phyloP scores from a whole-genome alignment of 2,329 filamentous ascomycete species.

The Truncatella angustata region DNA sequence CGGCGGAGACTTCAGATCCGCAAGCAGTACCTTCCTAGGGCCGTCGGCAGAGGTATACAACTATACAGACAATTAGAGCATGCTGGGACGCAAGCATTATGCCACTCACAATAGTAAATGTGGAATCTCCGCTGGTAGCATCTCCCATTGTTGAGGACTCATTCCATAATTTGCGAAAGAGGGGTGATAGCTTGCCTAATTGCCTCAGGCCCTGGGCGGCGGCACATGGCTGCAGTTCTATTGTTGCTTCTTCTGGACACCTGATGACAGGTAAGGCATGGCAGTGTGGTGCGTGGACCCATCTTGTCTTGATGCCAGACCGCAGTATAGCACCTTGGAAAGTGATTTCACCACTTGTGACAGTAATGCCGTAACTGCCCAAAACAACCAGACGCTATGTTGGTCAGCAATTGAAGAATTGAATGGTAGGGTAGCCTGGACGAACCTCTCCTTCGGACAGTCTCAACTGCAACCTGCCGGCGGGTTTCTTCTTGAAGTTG shows the following conservation, averaged over 20 bases:
- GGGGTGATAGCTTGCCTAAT: constrained; percentile 60
- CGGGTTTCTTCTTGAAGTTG: constrained; percentile 22
- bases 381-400: constrained; percentile 59
- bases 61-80: constrained; percentile 30
- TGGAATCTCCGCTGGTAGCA: constrained; percentile 20
- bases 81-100: not conserved
- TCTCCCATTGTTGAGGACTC: constrained; percentile 25
- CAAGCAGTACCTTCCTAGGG: constrained; percentile 47
- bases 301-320: constrained; percentile 43
- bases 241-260: constrained; percentile 43
- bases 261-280: constrained; percentile 68
- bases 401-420: constrained; percentile 22
- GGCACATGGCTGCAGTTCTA: constrained; percentile 58
- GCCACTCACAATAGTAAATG: constrained; percentile 50
- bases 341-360: constrained; percentile 61
- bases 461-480: constrained; percentile 21
- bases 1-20: constrained; percentile 54
- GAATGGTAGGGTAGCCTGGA: too few relatives aligned
- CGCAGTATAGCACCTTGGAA: constrained; percentile 64
- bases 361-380: constrained; percentile 65
- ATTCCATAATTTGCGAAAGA: constrained; percentile 68
- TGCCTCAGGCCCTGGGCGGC: constrained; percentile 46
- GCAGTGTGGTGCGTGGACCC: constrained; percentile 65
- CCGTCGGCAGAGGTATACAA: constrained; percentile 52
- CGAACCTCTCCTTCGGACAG: constrained; percentile 28